Percentiles rank a stretch among this genome's conserved stretches.
phyloP scores from a whole-genome alignment of 306 rosid species.

The Abrus pulchellus region DNA sequence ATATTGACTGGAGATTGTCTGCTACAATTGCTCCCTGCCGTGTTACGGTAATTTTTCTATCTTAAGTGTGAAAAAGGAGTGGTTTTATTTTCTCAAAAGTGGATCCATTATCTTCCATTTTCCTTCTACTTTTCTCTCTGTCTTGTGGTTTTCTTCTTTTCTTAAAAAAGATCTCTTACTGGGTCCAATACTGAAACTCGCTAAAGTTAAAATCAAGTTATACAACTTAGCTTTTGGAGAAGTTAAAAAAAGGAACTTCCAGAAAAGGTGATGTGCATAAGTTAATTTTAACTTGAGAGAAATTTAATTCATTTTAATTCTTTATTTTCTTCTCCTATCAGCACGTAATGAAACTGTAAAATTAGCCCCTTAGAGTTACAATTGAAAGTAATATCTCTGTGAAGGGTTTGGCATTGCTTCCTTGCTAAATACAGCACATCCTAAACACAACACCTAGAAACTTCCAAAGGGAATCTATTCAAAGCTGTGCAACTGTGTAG shows the following conservation, averaged over 20 bases:
- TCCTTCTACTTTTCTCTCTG: background rate
- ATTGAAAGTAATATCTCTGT: background rate
- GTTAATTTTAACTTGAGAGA: too few species aligned
- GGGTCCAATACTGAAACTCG: background rate
- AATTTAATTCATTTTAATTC: too few species aligned
- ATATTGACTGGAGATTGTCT: conserved; percentile 92
- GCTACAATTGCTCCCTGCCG: conserved; percentile 96
- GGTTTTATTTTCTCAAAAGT: background rate
- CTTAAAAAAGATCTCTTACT: background rate
- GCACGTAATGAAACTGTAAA: background rate
- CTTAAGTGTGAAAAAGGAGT: conserved; percentile 37
- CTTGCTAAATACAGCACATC: background rate
- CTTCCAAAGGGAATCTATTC: background rate
- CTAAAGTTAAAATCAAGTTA: too few species aligned
- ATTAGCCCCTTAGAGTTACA: conserved; percentile 14
- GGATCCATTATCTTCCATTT: background rate
- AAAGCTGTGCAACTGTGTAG: background rate
- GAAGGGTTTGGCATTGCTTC: background rate
- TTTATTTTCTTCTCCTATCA: background rate
- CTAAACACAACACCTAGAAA: background rate
- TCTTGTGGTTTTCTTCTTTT: conserved; percentile 22
- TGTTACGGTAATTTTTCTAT: conserved; percentile 77
- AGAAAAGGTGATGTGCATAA: too few species aligned
- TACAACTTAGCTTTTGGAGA: too few species aligned
- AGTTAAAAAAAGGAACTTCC: too few species aligned